Evolutionary conservation across 768 basidiomycete species (phyloP).

Genomic region (Naganishia vaughanmartiniae): DNA sequence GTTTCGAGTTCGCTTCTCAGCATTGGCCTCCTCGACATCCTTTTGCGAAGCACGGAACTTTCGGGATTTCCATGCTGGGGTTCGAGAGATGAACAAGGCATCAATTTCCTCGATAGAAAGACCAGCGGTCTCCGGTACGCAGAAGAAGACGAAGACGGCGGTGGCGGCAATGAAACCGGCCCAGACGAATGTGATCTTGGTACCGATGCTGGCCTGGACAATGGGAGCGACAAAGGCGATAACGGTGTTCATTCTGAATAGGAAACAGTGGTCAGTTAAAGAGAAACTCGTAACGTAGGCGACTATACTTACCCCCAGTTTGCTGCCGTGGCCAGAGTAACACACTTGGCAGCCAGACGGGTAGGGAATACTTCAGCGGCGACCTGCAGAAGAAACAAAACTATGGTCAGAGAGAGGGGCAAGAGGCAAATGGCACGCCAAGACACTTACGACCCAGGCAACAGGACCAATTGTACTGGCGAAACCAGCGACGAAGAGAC

Average conservation of each 20-base stretch:
- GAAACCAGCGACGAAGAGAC: conserved; percentile 51
- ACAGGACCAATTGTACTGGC: conserved; percentile 50
- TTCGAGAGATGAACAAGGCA: conserved; percentile 44
- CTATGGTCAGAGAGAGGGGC: background rate
- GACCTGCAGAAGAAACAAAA: conserved; percentile 42
- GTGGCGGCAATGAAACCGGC: conserved; percentile 44
- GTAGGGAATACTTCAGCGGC: conserved; percentile 52
- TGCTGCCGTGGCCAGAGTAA: conserved; percentile 51
- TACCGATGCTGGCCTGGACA: conserved; percentile 48
- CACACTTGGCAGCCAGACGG: conserved; percentile 48
- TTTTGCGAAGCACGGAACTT: conserved; percentile 38
- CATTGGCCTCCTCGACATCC: conserved; percentile 31
- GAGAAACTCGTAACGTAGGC: background rate
- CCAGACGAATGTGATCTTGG: conserved; percentile 52
- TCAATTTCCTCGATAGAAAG: conserved; percentile 51
- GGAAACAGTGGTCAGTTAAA: background rate
- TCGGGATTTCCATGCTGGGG: conserved; percentile 45
- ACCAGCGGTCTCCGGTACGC: conserved; percentile 51
- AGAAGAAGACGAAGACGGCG: conserved; percentile 49
- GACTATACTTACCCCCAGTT: conserved; percentile 40
- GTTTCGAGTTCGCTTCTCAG: conserved; percentile 9
- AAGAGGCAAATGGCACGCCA: background rate
- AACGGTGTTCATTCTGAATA: conserved; percentile 36
- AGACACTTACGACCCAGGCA: conserved; percentile 33
- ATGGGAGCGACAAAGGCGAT: conserved; percentile 52